These are phyloP conservation scores for Tylopilus microsporus DNA, from an alignment of 1,284 basidiomycete species.

Conservation along the genomic window DNA sequence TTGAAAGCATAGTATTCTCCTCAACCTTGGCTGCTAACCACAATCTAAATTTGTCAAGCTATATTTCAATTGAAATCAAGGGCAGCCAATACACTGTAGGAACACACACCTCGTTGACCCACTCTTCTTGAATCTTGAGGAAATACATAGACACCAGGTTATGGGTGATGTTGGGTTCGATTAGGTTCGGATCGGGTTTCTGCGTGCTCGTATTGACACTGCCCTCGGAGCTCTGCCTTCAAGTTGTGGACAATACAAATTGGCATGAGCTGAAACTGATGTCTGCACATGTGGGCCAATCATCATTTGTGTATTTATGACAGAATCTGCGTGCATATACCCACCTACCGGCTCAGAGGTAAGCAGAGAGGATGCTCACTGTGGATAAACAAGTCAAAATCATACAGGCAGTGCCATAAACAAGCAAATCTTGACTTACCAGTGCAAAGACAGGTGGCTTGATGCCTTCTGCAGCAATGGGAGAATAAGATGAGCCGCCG, in stretches of 20 bases:
- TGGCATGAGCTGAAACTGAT: background rate
- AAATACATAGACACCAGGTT: background rate
- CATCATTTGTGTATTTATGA: background rate
- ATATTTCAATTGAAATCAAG: background rate
- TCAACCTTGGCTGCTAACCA: conserved; percentile 19
- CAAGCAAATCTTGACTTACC: conserved; percentile 7
- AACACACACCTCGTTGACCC: conserved; percentile 11
- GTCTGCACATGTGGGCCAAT: conserved; percentile 18
- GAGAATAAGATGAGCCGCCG: conserved; percentile 8
- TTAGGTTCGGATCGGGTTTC: conserved; percentile 4
- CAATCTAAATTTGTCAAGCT: conserved; percentile 23
- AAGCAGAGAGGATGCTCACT: conserved; percentile 15
- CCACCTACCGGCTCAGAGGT: conserved; percentile 20
- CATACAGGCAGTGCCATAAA: background rate
- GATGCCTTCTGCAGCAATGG: background rate
- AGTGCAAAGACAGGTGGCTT: conserved; percentile 1
- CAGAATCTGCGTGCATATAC: conserved; percentile 20
- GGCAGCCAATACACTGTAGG: background rate
- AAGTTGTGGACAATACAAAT: conserved; percentile 2
- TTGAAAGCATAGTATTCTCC: conserved; percentile 15
- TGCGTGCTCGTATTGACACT: conserved; percentile 6
- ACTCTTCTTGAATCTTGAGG: conserved; percentile 11
- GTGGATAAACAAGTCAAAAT: background rate
- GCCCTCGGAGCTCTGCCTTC: conserved; percentile 9
- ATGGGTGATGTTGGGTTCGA: background rate